Percentiles rank a stretch among this genome's conserved stretches.
Conservation (phyloP, 306 rosid species). For the Cucumis melo region DNA sequence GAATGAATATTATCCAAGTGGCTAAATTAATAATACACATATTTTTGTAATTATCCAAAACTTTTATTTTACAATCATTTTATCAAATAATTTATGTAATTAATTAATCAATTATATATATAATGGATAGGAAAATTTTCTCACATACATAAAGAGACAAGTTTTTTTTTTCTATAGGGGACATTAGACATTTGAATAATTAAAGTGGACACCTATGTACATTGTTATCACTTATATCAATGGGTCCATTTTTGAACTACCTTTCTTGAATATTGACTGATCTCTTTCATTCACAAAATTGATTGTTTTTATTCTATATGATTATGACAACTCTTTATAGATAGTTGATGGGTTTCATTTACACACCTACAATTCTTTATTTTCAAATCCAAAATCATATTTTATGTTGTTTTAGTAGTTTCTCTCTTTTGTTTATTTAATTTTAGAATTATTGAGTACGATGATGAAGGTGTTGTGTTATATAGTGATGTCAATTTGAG, state of each 20-base stretch:
- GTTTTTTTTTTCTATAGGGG: not conserved
- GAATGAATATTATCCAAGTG: not conserved
- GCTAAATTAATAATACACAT: not conserved
- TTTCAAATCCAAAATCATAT: not conserved
- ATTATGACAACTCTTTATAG: not conserved
- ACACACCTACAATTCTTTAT: not conserved
- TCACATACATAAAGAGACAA: not conserved
- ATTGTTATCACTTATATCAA: not conserved
- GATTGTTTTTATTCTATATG: not conserved
- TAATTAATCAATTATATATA: no score
- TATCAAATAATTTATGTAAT: not conserved
- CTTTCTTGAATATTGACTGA: not conserved
- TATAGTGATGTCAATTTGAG: no score
- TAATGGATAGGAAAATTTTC: not conserved
- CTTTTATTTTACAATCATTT: not conserved
- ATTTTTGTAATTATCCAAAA: not conserved
- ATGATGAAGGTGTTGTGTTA: no score
- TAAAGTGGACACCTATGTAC: not conserved
- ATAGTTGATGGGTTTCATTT: not conserved
- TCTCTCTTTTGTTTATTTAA: no score
- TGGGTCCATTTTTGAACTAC: not conserved
- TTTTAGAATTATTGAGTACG: no score
- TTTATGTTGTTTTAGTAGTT: not conserved
- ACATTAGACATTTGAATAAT: not conserved
- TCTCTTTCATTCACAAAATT: not conserved